A percentile compares a stretch with the other conserved stretches of the same genome.
These are phyloP conservation scores for Penicillium sp. DNA, from an alignment of 2,329 filamentous ascomycete species.

Conservation along the genomic window DNA sequence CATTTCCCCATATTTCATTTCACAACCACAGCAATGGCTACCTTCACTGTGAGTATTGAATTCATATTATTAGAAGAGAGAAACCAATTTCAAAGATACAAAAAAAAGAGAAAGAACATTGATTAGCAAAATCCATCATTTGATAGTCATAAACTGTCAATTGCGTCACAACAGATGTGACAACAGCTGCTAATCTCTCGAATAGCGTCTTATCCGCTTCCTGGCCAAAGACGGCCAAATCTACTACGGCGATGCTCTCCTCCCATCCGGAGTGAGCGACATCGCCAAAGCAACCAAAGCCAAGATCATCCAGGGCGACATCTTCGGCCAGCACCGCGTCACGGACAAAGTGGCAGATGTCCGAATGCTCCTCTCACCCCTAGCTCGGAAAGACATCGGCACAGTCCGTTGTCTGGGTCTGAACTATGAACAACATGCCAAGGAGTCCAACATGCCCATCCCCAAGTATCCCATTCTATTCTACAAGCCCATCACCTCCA, in stretches of 20 bases:
- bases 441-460: slow-evolving; percentile 64
- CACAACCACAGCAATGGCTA: slow-evolving; percentile 7
- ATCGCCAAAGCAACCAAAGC: slow-evolving; percentile 60
- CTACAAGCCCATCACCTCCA: slow-evolving; percentile 65
- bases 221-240: slow-evolving; percentile 65
- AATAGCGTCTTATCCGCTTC: slow-evolving; percentile 68
- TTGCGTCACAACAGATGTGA: too few relatives aligned
- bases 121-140: neutral
- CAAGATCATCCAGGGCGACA: slow-evolving; percentile 60
- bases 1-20: neutral
- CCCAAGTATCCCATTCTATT: slow-evolving; percentile 71
- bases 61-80: too few relatives aligned
- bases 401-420: slow-evolving; percentile 67
- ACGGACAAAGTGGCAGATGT: slow-evolving; percentile 58
- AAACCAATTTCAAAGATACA: too few relatives aligned
- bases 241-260: slow-evolving; percentile 71
- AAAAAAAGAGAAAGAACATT: neutral
- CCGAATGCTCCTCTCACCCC: slow-evolving; percentile 56
- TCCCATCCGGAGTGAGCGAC: slow-evolving; percentile 58
- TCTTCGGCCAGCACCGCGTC: slow-evolving; percentile 62
- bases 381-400: slow-evolving; percentile 59
- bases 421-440: slow-evolving; percentile 69
- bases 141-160: neutral
- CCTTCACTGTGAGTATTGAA: slow-evolving; percentile 14
- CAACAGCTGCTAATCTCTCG: slow-evolving; percentile 4